Base-by-base conservation (phyloP, 257 asterid species). In the Gentiana straminea region DNA sequence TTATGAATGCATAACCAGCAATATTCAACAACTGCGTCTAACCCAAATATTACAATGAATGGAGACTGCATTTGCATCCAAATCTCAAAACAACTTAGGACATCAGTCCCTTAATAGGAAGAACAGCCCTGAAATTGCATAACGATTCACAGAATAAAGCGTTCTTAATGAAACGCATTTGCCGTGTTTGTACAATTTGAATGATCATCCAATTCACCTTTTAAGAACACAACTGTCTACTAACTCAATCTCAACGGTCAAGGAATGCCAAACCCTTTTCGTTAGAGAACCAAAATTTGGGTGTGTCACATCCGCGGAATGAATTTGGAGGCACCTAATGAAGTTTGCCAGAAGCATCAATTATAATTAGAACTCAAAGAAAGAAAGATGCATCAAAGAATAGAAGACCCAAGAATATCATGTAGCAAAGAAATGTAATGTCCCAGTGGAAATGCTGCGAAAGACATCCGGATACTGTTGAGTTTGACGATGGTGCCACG, bases 401-500 rank as follows among this genome's bases (percentile, higher is more conserved):
- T 47, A 73, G 13, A 59, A 61, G 57, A 43, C 77, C 68, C 24
- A 24, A 24, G 33, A 73, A 64, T 41, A 77, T 55, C 39, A 60
- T 38, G 48, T 71, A 67, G 61, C 46, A 61, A 43, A 53, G 49
- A n/a, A 61, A 65, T 44, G 61, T 33, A 39, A 41, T 68, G 2
- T 59, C 60, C 32, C 54, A 24, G 38, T 41, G 52, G 38, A 64
- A 63, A 64, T 71, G 62, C 11, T 13, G 76, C 32, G 94, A 76
- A 60, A 10, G 70, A 61, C 74, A 62, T 50, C 83, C 86, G 15
- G 96, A 82, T 58, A 36, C 64, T 0, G 92, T 77, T 35, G 86
- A 75, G 54, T 82, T 81, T 38, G 83, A 52, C 11, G 96, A 80
- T 52, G 96, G 94, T 68, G 88, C 94, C 4, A 74, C 75, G 1